Evolutionary conservation across 1,139 yeast genomes (phyloP), one percentile per base, ranked within the genome.

Genomic region (Pichia cactophila): DNA sequence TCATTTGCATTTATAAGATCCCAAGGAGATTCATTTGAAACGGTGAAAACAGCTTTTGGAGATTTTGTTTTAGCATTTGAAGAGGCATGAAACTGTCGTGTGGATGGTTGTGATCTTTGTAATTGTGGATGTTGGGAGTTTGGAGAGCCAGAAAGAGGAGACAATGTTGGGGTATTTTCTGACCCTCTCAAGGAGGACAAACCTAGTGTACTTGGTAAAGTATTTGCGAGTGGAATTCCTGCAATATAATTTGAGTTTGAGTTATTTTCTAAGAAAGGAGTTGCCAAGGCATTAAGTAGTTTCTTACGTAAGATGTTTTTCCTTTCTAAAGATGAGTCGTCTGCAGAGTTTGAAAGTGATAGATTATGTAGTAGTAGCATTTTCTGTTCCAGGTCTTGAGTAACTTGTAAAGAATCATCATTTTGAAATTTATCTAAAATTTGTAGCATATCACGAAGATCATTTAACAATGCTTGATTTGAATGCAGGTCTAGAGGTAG

Each of bases 31-130:
- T 77, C 79, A 20, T 77, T 70, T 12, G 80, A 81, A 41, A 94
- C 86, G 0, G 96, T 88, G 64, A 90, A 84, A 5, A 89, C 84
- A 0, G 95, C 92, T 61, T 83, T 88, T 40, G 90, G 89, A 3
- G 82, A 72, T 0, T 81, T 71, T 52, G 81, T 83, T 58, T 82
- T 84, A 7, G 83, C 82, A 6, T 85, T 73, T 0, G 84, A 74
- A 45, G 81, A 73, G 1, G 78, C 69, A 60, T 83, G 89, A 61
- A 81, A 78, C 11, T 81, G 81, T 41, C 81, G 62, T 40, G 38
- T 8, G 8, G 14, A 28, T n/a, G 29, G 20, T 28, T 41, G 29
- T 17, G 20, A 20, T 35, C 35, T 26, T 28, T 38, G 14, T 20
- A 28, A 28, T 10, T 41, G 33, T 43, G 39, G 28, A 12, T 38